Evolutionary conservation across 306 rosid species (phyloP), one percentile per base, ranked within the genome.

Genomic region (Casuarina equisetifolia): DNA sequence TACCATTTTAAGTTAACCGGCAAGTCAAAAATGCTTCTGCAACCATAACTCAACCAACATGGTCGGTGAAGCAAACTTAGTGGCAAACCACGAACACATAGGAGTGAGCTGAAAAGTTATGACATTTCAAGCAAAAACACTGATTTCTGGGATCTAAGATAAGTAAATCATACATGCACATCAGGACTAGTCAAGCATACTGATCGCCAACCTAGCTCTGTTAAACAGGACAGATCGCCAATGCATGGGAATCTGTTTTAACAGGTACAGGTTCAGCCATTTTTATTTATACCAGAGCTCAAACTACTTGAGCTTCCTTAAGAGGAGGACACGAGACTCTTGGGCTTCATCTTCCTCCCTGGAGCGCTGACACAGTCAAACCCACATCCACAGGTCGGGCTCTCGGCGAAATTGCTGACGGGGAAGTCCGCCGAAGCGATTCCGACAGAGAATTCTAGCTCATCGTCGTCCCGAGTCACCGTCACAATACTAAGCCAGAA

Each of bases 351-450:
- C 78, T 58, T 84, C 54, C 63, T 74, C 43, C 4, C 70, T 4
- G 45, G 7, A 51, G 40, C 62, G 70, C 38, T 64, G n/a, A 81
- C 84, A 79, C 91, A 91, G 69, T 91, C 91, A 75, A 89, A 85
- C 20, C 91, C 89, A 43, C 96, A 85, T 3, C 93, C 89, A 76
- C 90, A 87, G 44, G 80, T 76, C 8, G 91, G 87, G 11, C 86
- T 78, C 81, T 88, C 90, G 0, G 11, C 19, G 59, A 90, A 90
- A 40, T 82, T 90, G 69, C 64, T 59, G 9, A 85, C 86, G 1
- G 75, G 36, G 61, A 87, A 85, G 35, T 84, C 85, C 0, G 88
- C 89, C n/a, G 88, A 80, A 54, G 83, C 88, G 2, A 89, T 80
- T 2, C 93, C 93, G 13, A 91, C 89, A 0, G 91, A 89, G 85